Conservation (phyloP, 371 early-diverging fungal species). For the Mortierella sp. region DNA sequence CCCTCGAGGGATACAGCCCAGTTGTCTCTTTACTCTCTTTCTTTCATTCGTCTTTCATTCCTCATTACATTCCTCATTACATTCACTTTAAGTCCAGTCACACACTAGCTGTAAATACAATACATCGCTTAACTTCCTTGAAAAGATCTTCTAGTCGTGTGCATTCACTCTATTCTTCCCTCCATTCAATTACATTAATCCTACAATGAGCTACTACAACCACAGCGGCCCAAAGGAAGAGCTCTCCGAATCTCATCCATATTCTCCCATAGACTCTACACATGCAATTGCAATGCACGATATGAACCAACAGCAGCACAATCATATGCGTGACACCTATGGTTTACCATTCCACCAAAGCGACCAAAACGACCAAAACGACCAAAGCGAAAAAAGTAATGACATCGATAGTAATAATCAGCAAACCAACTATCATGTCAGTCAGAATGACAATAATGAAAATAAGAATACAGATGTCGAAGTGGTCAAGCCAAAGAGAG, state of each 20-base stretch:
- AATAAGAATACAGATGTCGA: conserved; percentile 1
- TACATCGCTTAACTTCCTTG: too few relatives aligned
- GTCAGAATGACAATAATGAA: neutral
- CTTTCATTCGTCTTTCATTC: neutral
- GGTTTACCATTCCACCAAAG: neutral
- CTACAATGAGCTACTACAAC: neutral
- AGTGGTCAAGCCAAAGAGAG: conserved; percentile 11
- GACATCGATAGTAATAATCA: neutral
- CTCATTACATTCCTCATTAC: neutral
- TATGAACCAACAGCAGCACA: conserved; percentile 8
- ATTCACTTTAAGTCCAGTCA: neutral
- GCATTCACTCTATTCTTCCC: too few relatives aligned
- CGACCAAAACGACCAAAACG: too few relatives aligned
- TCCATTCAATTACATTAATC: neutral
- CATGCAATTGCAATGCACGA: conserved; percentile 13
- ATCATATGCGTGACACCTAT: conserved; percentile 1
- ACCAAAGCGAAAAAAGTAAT: too few relatives aligned
- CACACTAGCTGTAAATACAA: too few relatives aligned
- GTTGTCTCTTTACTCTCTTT: neutral
- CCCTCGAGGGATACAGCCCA: too few relatives aligned
- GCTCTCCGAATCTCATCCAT: too few relatives aligned
- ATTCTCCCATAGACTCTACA: too few relatives aligned
- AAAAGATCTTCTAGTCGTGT: too few relatives aligned
- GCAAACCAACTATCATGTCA: neutral
- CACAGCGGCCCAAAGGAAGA: neutral